phyloP scores from a whole-genome alignment of 139 green algal genomes.

The Chlamydomonas schloesseri region DNA sequence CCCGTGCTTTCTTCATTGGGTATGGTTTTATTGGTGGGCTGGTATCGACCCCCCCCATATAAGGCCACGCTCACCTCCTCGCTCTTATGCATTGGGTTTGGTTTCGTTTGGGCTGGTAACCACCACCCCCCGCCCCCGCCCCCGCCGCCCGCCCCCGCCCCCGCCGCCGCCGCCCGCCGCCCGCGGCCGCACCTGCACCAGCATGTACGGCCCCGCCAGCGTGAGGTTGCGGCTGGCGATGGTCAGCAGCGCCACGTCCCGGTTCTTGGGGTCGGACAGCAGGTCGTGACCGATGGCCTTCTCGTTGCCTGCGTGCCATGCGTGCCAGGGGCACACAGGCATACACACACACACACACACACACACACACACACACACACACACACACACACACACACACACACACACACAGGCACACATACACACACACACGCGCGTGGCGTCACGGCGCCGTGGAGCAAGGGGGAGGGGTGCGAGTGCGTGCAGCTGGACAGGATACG shows the following conservation, averaged over 20 bases:
- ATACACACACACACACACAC: not conserved
- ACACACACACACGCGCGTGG: no score
- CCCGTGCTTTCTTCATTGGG: no score
- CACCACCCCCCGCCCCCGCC: not conserved
- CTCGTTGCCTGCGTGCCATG: slow-evolving; percentile 14
- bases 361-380: not conserved
- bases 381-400: not conserved
- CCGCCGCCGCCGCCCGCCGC: no score
- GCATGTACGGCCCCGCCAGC: slow-evolving; percentile 36
- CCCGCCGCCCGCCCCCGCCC: not conserved
- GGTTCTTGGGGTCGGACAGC: slow-evolving; percentile 27
- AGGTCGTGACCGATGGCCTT: slow-evolving; percentile 12
- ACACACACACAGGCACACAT: no score
- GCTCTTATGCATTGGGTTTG: no score
- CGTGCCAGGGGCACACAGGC: not conserved
- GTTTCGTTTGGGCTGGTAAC: no score
- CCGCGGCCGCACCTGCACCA: slow-evolving; percentile 13
- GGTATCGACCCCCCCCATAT: no score
- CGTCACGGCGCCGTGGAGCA: no score
- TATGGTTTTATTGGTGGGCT: no score
- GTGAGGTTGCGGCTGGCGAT: slow-evolving; percentile 9
- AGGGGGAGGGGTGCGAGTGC: no score
- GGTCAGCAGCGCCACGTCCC: not conserved
- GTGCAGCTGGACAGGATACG: no score
- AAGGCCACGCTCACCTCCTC: no score